A percentile compares a stretch with the other conserved stretches of the same genome.
phyloP scores from a whole-genome alignment of 2,329 filamentous ascomycete species.

The Penicillium sp. region DNA sequence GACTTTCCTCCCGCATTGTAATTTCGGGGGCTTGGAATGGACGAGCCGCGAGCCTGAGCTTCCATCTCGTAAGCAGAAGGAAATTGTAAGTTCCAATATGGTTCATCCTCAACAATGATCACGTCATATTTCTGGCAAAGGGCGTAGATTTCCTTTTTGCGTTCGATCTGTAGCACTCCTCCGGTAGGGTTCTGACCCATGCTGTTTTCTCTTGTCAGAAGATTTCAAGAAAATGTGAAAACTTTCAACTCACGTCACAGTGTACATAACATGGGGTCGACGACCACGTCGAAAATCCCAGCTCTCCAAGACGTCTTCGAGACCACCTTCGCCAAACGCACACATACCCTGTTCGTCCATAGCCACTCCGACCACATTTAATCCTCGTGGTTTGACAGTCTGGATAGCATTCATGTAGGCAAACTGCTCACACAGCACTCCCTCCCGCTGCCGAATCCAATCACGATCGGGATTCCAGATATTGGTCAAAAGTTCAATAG shows the following conservation, averaged over 20 bases:
- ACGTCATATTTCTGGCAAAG: conserved; percentile 83
- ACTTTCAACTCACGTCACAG: conserved; percentile 68
- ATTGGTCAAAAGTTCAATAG: conserved; percentile 72
- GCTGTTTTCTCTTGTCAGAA: conserved; percentile 37
- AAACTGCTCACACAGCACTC: conserved; percentile 76
- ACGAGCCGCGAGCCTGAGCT: conserved; percentile 27
- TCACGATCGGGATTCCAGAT: conserved; percentile 71
- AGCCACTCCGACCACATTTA: conserved; percentile 71
- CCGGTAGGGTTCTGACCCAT: conserved; percentile 89
- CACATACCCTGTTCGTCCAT: conserved; percentile 80
- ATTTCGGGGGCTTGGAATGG: conserved; percentile 35
- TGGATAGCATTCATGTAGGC: conserved; percentile 76
- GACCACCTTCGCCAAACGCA: conserved; percentile 68
- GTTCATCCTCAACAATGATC: conserved; percentile 90
- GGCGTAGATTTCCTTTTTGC: conserved; percentile 76
- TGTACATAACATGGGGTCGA: conserved; percentile 83
- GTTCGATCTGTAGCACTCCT: conserved; percentile 68
- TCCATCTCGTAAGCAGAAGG: conserved; percentile 62
- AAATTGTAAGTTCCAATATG: conserved; percentile 93
- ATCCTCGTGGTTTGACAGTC: conserved; percentile 64
- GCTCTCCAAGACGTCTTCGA: conserved; percentile 75
- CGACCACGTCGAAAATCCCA: conserved; percentile 77
- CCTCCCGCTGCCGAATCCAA: conserved; percentile 68
- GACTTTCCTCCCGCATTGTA: conserved; percentile 50
- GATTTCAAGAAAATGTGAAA: not conserved